A percentile compares a stretch with the other conserved stretches of the same genome.
phyloP scores from a whole-genome alignment of 2,329 filamentous ascomycete genomes.

The Cryphonectria carpinicola region DNA sequence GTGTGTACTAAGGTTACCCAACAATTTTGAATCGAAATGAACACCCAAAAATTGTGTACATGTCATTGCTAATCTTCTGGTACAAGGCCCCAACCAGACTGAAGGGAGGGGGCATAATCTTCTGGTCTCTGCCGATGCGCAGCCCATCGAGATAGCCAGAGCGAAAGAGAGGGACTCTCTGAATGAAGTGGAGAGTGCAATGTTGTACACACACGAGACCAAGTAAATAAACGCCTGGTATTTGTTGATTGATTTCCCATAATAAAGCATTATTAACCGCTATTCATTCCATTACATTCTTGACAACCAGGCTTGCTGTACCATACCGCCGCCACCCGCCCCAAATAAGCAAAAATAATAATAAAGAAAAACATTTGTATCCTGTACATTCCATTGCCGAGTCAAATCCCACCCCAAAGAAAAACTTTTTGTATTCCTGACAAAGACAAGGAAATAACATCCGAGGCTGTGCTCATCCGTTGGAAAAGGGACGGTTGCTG shows the following conservation, averaged over 20 bases:
- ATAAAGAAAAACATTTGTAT: constrained; percentile 3
- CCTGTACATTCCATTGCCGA: constrained; percentile 14
- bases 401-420: neutral
- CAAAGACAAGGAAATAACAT: neutral
- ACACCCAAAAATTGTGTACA: neutral
- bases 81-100: constrained; percentile 11
- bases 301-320: constrained; percentile 11
- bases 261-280: constrained; percentile 12
- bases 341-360: neutral
- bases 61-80: neutral
- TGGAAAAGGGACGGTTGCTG: neutral
- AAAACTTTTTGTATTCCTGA: constrained; percentile 6
- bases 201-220: neutral
- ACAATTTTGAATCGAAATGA: neutral
- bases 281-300: constrained; percentile 23
- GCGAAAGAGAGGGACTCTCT: neutral
- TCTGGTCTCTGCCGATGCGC: constrained; percentile 16
- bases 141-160: neutral
- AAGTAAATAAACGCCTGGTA: constrained; percentile 19
- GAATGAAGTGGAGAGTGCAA: neutral
- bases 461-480: neutral
- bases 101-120: constrained; percentile 10
- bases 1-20: neutral
- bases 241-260: constrained; percentile 7
- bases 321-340: neutral